Evolutionary conservation across 116 monocot species (phyloP).

Genomic region (Phalaenopsis hybrid): DNA sequence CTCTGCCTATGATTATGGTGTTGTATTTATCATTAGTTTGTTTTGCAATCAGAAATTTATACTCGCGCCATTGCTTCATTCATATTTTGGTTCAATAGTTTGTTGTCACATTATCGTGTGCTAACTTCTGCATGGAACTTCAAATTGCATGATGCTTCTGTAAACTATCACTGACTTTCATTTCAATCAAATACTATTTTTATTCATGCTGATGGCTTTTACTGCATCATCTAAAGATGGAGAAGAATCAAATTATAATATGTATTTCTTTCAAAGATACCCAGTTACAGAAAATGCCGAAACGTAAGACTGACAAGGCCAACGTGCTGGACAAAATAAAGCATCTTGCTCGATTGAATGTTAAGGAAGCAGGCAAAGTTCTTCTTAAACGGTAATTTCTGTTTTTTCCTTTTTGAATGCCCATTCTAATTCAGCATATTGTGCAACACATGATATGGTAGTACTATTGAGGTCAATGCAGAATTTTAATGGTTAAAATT

Average conservation of each 20-base stretch:
- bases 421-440: too few relatives aligned
- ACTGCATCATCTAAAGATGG: not conserved
- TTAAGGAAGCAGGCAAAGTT: constrained; percentile 77
- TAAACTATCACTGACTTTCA: not conserved
- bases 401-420: not conserved
- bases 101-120: not conserved
- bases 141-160: not conserved
- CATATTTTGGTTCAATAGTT: not conserved
- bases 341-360: constrained; percentile 76
- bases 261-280: constrained; percentile 65
- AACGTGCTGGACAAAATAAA: constrained; percentile 80
- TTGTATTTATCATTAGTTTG: not conserved
- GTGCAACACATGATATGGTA: not conserved
- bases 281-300: constrained; percentile 97
- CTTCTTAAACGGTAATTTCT: constrained; percentile 71
- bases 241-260: constrained; percentile 7
- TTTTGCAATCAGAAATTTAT: not conserved
- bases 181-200: not conserved
- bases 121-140: not conserved
- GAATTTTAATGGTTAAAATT: not conserved
- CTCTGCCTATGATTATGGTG: not conserved
- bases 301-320: constrained; percentile 83
- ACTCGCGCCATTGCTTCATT: not conserved
- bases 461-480: not conserved
- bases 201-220: not conserved